A percentile compares a stretch with the other conserved stretches of the same genome.
These are phyloP conservation scores for Kregervanrija delftensis DNA, from an alignment of 805 yeast genomes.

Conservation along the genomic window DNA sequence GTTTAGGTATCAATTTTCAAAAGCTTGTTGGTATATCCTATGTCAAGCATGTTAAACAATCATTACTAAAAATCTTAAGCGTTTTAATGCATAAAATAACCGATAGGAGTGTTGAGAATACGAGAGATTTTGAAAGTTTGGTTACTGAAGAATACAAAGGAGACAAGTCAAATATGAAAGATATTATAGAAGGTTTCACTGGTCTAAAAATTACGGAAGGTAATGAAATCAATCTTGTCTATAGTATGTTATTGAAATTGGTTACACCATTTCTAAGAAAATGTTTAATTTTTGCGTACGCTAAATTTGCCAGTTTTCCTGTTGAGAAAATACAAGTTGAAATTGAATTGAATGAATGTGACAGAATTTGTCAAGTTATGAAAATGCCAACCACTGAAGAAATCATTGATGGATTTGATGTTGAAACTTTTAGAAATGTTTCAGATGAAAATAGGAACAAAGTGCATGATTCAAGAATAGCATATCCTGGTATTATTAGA, in stretches of 20 bases:
- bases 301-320: conserved; percentile 9
- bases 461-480: conserved; percentile 25
- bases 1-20: conserved; percentile 38
- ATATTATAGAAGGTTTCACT: conserved; percentile 18
- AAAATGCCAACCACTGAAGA: conserved; percentile 35
- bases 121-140: conserved; percentile 1
- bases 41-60: conserved; percentile 47
- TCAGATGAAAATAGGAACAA: conserved; percentile 6
- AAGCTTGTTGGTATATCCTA: conserved; percentile 43
- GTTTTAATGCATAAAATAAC: conserved; percentile 8
- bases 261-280: conserved; percentile 61
- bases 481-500: conserved; percentile 60
- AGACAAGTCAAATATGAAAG: conserved; percentile 10
- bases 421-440: conserved; percentile 9
- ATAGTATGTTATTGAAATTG: conserved; percentile 48
- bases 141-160: conserved; percentile 1
- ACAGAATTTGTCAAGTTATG: conserved; percentile 44
- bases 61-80: conserved; percentile 21
- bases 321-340: conserved; percentile 4
- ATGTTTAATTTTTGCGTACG: conserved; percentile 46
- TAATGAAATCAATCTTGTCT: conserved; percentile 32
- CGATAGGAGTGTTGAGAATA: conserved; percentile 5
- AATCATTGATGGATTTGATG: conserved; percentile 14
- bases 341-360: conserved; percentile 39
- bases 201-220: conserved; percentile 15